Evolutionary conservation across 805 yeast genomes (phyloP), one percentile per base, ranked within the genome.

Genomic region (Saccharomycopsis sp.): DNA sequence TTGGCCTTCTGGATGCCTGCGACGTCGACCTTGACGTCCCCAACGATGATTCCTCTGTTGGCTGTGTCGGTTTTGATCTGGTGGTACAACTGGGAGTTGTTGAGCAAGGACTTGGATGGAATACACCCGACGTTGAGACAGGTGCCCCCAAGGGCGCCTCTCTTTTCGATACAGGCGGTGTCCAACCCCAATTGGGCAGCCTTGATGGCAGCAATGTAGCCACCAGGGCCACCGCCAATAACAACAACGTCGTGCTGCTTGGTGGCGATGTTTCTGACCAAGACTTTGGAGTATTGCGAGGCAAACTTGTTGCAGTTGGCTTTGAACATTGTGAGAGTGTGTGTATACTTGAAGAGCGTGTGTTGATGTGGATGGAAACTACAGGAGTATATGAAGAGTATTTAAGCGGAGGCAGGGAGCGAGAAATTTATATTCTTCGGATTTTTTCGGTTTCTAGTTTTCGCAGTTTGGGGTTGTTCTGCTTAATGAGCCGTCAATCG

Each of bases 221-320:
- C 99, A 74, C 98, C 99, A 65, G 99, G 99, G 60, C 99, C 99
- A 67, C 97, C 98, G 66, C 99, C 99, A 69, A 94, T 87, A 66
- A 94, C 89, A 57, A 92, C 96, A 57, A 94, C 82, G 69, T 94
- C 98, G 71, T 89, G 94, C 69, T 85, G 85, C 67, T 76, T 74
- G 64, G 75, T 73, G 61, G 78, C 34, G 16, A 60, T 50, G 54
- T 53, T 51, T 55, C 63, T 57, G 34, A 52, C 55, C 34, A 60
- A 24, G 23, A 57, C 56, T 52, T 55, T 60, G 53, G 63, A 29
- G 56, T 57, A 60, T 55, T 55, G 57, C 18, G 48, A 44, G 7
- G 21, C 12, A 18, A 44, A 44, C 21, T 44, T 44, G 18, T 44
- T 12, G 44, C 44, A 7, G 21, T 44, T 44, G 12, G 48, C 48